Evolutionary conservation across 257 asterid genomes (phyloP), one percentile per base, ranked within the genome.

Genomic region (Solanum pennellii): DNA sequence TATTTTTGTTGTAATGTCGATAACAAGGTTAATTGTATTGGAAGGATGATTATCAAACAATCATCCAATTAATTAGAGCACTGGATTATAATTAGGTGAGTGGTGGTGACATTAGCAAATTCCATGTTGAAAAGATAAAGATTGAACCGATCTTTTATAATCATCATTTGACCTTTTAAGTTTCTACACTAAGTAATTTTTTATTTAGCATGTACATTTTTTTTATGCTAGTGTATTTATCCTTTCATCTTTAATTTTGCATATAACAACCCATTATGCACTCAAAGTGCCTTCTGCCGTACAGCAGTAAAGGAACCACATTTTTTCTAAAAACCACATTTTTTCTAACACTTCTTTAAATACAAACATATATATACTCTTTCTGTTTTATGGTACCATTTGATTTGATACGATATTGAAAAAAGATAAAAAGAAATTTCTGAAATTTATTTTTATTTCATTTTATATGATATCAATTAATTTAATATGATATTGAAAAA

Each of bases 371-470:
- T 14, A 49, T 49, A 49, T 16, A 49, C 6, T 15, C 7, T 6
- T 23, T 18, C 35, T 9, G 0, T 6, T 18, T 52, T 7, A 0
- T 52, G 0, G 0, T 52, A 59, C 0, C 2, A 0, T 20, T 59
- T 59, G 0, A 59, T 59, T 59, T 59, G 12, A 3, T 0, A 20
- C 4, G 2, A 20, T 59, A 0, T 59, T 59, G 0, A 1, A 56
- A 0, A 59, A 59, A 8, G 0, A 49, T 5, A 20, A 20, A 20
- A 52, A 16, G 3, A 15, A 0, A 6, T 1, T 52, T 52, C 8
- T 56, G 0, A 3, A 56, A 20, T 56, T 56, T 56, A 33, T 33
- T 33, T 33, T 1, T 4, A 1, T 6, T 18, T 52, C 3, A 52
- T 52, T 52, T 52, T 52, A 6, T 0, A 0, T 52, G 2, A 0